phyloP scores from a whole-genome alignment of 768 basidiomycete species.

The Mycena belliarum region DNA sequence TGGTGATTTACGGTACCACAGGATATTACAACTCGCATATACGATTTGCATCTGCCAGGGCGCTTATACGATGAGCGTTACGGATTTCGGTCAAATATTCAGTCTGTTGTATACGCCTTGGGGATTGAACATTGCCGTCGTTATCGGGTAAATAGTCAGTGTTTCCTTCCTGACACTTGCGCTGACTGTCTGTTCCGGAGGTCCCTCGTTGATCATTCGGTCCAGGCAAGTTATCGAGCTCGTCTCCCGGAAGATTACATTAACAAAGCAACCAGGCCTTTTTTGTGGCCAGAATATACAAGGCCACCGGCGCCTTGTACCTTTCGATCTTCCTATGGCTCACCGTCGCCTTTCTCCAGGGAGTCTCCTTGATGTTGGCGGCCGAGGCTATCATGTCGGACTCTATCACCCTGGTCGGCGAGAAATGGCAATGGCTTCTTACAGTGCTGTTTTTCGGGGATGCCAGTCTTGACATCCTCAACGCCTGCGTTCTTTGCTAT shows the following conservation, averaged over 20 bases:
- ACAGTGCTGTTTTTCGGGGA: conserved; percentile 16
- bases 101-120: conserved; percentile 13
- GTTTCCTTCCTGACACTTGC: too few relatives aligned
- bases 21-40: conserved; percentile 9
- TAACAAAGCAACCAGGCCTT: conserved; percentile 5
- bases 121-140: conserved; percentile 11
- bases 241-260: background rate
- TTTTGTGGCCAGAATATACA: conserved; percentile 16
- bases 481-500: conserved; percentile 11
- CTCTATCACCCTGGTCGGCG: conserved; percentile 3
- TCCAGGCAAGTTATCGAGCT: conserved; percentile 2
- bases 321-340: conserved; percentile 11
- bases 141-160: conserved; percentile 1
- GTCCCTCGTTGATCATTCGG: conserved; percentile 10
- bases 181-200: background rate
- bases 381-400: conserved; percentile 2
- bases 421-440: conserved; percentile 4
- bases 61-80: conserved; percentile 14
- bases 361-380: background rate
- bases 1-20: background rate
- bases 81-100: conserved; percentile 13
- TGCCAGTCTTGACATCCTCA: conserved; percentile 12
- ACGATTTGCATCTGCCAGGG: conserved; percentile 17
- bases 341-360: conserved; percentile 7
- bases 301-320: conserved; percentile 1